Evolutionary conservation across 176 grass and related monocot genomes (phyloP).

Genomic region (Thalia dealbata): DNA sequence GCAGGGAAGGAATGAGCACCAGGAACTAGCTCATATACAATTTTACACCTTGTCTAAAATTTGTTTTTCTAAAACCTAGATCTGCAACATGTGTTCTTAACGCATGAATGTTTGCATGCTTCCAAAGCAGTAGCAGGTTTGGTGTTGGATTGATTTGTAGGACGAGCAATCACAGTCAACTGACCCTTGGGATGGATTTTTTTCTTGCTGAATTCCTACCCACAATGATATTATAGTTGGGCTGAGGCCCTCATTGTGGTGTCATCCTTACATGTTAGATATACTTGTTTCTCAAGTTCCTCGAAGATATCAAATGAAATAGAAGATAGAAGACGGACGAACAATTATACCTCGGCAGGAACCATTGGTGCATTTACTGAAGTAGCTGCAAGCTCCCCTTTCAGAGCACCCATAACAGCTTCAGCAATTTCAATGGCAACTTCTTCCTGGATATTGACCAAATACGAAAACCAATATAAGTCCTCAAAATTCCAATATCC

Average conservation of each 20-base stretch:
- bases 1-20: no score
- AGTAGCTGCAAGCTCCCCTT: constrained; percentile 75
- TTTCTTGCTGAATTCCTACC: neutral
- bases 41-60: neutral
- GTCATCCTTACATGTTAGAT: neutral
- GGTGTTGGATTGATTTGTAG: neutral
- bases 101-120: neutral
- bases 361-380: constrained; percentile 94
- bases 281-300: no score
- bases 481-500: neutral
- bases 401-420: constrained; percentile 67
- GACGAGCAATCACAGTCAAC: neutral
- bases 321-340: no score
- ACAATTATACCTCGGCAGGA: constrained; percentile 40
- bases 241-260: no score
- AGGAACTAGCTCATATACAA: neutral
- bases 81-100: neutral
- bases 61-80: neutral
- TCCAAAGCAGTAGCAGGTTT: neutral
- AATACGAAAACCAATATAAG: neutral
- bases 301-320: neutral
- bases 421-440: constrained; percentile 89
- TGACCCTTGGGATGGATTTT: no score
- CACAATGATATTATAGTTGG: no score
- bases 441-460: constrained; percentile 39